Percentiles rank a stretch among this genome's conserved stretches.
phyloP scores from a whole-genome alignment of 257 asterid species.

The Petunia secreta region DNA sequence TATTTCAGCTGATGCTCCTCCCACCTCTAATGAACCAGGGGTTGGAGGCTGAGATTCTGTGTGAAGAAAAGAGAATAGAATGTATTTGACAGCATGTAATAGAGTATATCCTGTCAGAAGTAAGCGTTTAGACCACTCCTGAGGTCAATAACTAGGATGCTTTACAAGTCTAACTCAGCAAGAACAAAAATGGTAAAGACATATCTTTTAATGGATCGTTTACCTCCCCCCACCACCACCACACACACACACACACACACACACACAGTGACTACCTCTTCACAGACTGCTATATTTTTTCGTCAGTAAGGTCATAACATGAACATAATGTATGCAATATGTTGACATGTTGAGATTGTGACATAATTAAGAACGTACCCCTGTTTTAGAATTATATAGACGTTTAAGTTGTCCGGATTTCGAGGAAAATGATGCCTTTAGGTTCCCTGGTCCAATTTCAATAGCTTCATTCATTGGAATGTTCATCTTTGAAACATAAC shows the following conservation, averaged over 20 bases:
- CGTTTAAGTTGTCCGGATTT: conserved; percentile 76
- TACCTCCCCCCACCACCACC: too few relatives aligned
- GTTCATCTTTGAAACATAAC: conserved; percentile 32
- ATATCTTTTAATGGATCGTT: too few relatives aligned
- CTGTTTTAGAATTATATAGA: conserved; percentile 65
- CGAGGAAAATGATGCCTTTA: conserved; percentile 72
- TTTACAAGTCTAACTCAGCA: conserved; percentile 10
- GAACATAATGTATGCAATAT: background rate
- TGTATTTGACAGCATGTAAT: background rate
- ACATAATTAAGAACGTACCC: conserved; percentile 49
- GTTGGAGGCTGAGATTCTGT: too few relatives aligned
- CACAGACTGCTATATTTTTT: background rate
- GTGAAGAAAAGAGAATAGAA: background rate
- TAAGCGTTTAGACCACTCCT: background rate
- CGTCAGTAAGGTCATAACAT: background rate
- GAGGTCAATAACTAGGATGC: background rate
- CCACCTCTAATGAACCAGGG: too few relatives aligned
- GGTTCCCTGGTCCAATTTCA: conserved; percentile 74
- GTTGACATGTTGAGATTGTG: background rate
- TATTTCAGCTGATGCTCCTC: too few relatives aligned
- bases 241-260: too few relatives aligned
- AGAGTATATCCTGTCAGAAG: background rate
- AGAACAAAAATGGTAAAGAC: conserved; percentile 6
- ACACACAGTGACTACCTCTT: background rate
- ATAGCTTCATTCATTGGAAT: conserved; percentile 48